Percentiles rank a stretch among this genome's conserved stretches.
phyloP scores from a whole-genome alignment of 2,329 filamentous ascomycete species.

The Neofusicoccum umdonicola region DNA sequence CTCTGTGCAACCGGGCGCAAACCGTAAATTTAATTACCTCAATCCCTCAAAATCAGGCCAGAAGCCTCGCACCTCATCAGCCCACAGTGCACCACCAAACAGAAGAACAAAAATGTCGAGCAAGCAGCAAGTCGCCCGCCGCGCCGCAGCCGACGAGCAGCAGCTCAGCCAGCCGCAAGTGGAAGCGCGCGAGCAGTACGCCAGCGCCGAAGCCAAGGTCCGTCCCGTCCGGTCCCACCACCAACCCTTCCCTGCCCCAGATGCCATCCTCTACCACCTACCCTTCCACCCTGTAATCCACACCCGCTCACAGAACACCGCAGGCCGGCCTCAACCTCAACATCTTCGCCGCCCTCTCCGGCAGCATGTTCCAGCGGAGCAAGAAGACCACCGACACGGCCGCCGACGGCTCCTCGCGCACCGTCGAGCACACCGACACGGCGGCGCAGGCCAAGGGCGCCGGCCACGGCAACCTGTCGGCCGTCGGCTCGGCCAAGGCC shows the following conservation, averaged over 20 bases:
- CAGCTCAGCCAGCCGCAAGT: neutral
- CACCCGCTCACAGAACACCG: neutral
- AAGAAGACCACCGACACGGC: constrained; percentile 32
- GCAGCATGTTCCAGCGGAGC: constrained; percentile 29
- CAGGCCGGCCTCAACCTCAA: constrained; percentile 37
- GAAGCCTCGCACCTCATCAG: too few relatives aligned
- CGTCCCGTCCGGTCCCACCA: neutral
- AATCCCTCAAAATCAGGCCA: neutral
- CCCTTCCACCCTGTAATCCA: too few relatives aligned
- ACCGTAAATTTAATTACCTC: neutral
- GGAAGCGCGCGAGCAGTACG: constrained; percentile 31
- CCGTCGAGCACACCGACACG: constrained; percentile 25
- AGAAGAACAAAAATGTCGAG: neutral
- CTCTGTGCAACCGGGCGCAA: too few relatives aligned
- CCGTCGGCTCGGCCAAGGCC: neutral
- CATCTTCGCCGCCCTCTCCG: constrained; percentile 34
- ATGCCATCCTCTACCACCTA: neutral
- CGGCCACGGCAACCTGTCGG: neutral
- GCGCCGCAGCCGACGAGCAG: neutral
- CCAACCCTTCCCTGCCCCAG: neutral
- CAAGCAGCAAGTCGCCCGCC: neutral
- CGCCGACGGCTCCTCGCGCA: constrained; percentile 26
- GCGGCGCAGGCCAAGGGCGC: constrained; percentile 2
- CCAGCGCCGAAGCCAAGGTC: constrained; percentile 33
- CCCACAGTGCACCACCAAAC: neutral